Evolutionary conservation across 306 rosid species (phyloP), one percentile per base, ranked within the genome.

Genomic region (Herpetospermum pedunculosum): DNA sequence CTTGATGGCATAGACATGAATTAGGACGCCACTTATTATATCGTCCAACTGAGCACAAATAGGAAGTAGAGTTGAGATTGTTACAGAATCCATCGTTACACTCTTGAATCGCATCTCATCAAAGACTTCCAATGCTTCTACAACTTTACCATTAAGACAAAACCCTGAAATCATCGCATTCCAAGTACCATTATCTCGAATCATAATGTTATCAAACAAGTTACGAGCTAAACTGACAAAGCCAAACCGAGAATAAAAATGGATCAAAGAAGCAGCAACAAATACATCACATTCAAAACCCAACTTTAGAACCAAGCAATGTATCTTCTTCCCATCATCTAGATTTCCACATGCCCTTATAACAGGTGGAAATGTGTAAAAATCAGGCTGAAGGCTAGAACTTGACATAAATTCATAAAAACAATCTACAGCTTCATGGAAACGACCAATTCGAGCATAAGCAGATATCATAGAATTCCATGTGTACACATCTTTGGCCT

Each of bases 381-480:
- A 69, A 73, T 82, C 85, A 43, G 88, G 86, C 60, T 41, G 84
- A 73, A 80, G 70, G 35, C 75, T 75, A 23, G 84, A 77, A 41
- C 75, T 76, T 35, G 72, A 60, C 65, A 65, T 16, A 62, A 85
- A 76, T 40, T 78, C 70, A 43, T 68, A 16, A 70, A 77, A 85
- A 80, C 86, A 82, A 46, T 75, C 50, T 52, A 78, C 26, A 70
- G 86, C 86, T 52, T 82, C 84, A 35, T 12, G 81, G 78, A 76
- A 85, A 4, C 19, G 74, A 14, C 81, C 76, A 7, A 50, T 59
- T 35, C 84, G 83, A 72, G 77, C 86, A 73, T 82, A 85, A 46
- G 86, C 86, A 23, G 88, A 80, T 63, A 82, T 71, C 86, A 85
- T 85, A 13, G 87, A 85, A 77, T 85, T 85, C 89, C 87, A 85